Conservation (phyloP, 1,139 yeast species). For the Candida tetrigidarum region DNA sequence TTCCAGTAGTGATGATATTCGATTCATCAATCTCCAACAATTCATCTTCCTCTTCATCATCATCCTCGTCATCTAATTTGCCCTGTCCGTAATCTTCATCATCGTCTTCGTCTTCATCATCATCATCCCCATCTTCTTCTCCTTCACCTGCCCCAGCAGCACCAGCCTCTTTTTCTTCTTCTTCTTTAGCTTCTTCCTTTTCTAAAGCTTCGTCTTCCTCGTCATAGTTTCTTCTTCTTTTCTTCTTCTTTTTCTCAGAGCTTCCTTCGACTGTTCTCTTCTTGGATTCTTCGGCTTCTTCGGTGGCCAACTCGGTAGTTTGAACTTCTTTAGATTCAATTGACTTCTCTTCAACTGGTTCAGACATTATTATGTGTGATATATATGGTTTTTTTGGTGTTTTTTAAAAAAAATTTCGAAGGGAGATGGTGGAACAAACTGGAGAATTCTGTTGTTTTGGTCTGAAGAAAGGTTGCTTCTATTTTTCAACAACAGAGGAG, state of each 20-base stretch:
- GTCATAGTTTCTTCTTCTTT: slow-evolving; percentile 51
- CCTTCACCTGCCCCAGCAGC: slow-evolving; percentile 61
- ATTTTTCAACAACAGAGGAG: background rate
- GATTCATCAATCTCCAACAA: slow-evolving; percentile 81
- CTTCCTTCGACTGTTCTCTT: slow-evolving; percentile 17
- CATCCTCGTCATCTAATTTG: slow-evolving; percentile 55
- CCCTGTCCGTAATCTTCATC: slow-evolving; percentile 51
- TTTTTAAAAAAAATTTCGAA: too few relatives aligned
- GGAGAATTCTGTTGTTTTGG: background rate
- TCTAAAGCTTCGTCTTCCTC: slow-evolving; percentile 36
- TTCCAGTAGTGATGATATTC: slow-evolving; percentile 80
- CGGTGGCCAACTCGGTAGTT: slow-evolving; percentile 11
- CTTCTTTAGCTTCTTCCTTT: slow-evolving; percentile 22
- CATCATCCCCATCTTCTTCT: slow-evolving; percentile 46
- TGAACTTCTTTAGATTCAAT: slow-evolving; percentile 8
- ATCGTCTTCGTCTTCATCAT: slow-evolving; percentile 62
- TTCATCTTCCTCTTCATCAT: slow-evolving; percentile 76
- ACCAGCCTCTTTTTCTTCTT: slow-evolving; percentile 37
- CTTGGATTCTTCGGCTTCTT: slow-evolving; percentile 18
- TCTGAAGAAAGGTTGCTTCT: background rate
- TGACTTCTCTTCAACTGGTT: slow-evolving; percentile 11
- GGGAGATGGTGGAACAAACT: too few relatives aligned
- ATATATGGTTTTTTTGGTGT: background rate
- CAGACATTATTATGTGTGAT: slow-evolving; percentile 3
- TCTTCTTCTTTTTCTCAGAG: slow-evolving; percentile 41